Evolutionary conservation across 257 asterid species (phyloP).

Genomic region (Primulina huaijiensis): DNA sequence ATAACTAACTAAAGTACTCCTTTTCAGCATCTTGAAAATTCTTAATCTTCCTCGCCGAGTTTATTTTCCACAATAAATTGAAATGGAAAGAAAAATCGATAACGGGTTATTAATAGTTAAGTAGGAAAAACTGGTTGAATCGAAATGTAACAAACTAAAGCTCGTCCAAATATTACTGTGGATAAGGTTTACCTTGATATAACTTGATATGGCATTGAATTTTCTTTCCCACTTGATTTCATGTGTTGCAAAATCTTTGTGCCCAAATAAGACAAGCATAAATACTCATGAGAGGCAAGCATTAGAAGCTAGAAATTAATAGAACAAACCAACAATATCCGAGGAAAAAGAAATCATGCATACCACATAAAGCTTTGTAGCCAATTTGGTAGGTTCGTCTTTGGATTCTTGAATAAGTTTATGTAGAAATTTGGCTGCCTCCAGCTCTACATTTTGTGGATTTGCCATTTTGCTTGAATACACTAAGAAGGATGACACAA

Average conservation of each 20-base stretch:
- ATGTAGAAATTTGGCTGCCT: constrained; percentile 96
- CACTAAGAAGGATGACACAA: not conserved
- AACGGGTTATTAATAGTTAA: constrained; percentile 4
- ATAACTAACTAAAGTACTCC: too few species aligned
- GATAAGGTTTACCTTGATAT: constrained; percentile 70
- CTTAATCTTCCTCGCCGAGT: too few species aligned
- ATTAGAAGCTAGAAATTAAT: constrained; percentile 15
- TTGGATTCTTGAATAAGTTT: constrained; percentile 95
- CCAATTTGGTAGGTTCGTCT: constrained; percentile 96
- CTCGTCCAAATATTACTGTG: constrained; percentile 16
- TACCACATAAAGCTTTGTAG: constrained; percentile 96
- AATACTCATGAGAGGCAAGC: constrained; percentile 6
- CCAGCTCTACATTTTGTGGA: constrained; percentile 91
- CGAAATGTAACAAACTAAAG: constrained; percentile 15
- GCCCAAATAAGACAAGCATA: constrained; percentile 16
- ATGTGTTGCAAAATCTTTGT: constrained; percentile 93
- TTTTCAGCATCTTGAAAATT: too few species aligned
- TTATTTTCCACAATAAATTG: too few species aligned
- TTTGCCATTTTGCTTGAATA: constrained; percentile 52
- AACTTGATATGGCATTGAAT: constrained; percentile 96
- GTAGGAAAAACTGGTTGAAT: constrained; percentile 16
- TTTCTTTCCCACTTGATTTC: constrained; percentile 97
- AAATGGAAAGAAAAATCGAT: too few species aligned
- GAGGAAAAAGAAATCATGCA: constrained; percentile 27
- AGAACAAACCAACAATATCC: not conserved